Conservation (phyloP, 495 filamentous ascomycete species). For the Hyphodiscus hymeniophilus region DNA sequence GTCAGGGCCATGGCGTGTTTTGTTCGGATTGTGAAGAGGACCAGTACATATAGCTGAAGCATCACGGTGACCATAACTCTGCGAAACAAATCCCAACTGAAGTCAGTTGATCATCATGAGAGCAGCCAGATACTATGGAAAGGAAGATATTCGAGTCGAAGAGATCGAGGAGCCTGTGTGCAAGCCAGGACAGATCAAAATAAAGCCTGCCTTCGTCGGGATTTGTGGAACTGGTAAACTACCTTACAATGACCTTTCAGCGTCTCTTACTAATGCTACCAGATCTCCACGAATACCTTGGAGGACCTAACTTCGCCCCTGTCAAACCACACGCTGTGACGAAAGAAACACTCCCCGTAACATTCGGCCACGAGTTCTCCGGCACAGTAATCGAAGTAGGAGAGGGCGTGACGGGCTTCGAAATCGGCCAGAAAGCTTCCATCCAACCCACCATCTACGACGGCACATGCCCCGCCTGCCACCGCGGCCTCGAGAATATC, state of each 20-base stretch:
- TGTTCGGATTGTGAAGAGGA: too few relatives aligned
- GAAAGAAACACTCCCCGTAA: conserved; percentile 44
- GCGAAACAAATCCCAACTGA: too few relatives aligned
- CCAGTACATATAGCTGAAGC: too few relatives aligned
- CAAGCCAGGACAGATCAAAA: conserved; percentile 23
- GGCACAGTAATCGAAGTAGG: conserved; percentile 53
- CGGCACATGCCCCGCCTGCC: conserved; percentile 45
- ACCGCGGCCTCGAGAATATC: conserved; percentile 41
- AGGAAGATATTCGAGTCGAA: conserved; percentile 35
- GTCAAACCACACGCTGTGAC: conserved; percentile 50
- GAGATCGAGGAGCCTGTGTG: conserved; percentile 28
- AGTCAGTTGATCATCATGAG: conserved; percentile 22
- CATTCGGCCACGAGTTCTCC: conserved; percentile 56
- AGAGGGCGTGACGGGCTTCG: conserved; percentile 37
- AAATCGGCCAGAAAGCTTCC: conserved; percentile 46
- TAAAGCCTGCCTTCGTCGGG: conserved; percentile 47
- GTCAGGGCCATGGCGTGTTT: too few relatives aligned
- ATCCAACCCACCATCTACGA: conserved; percentile 54
- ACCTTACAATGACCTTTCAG: not conserved
- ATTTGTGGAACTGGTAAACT: conserved; percentile 47
- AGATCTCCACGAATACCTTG: conserved; percentile 56
- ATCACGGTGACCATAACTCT: too few relatives aligned
- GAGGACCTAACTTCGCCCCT: conserved; percentile 48
- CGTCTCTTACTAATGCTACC: not conserved
- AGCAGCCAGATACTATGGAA: conserved; percentile 34